phyloP scores from a whole-genome alignment of 768 basidiomycete genomes.

The Gyrodon lividus region DNA sequence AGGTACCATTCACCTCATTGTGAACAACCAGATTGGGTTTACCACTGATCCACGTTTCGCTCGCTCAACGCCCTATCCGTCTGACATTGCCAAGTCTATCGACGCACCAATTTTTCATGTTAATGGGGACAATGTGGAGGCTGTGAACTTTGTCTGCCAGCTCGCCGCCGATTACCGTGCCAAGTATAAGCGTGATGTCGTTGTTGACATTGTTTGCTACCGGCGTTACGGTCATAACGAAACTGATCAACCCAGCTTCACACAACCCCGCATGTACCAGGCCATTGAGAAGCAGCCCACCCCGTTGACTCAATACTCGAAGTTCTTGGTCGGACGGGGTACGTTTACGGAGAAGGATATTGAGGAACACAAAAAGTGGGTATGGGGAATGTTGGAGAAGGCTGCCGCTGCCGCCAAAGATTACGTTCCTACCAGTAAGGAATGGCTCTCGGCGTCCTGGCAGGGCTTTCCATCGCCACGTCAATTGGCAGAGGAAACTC shows the following conservation, averaged over 20 bases:
- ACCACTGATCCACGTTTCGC: constrained; percentile 98
- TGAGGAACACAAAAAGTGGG: constrained; percentile 99
- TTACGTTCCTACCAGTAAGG: constrained; percentile 91
- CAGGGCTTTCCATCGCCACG: constrained; percentile 97
- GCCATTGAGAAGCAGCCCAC: constrained; percentile 94
- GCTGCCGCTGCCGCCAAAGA: constrained; percentile 93
- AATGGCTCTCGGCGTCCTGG: constrained; percentile 98
- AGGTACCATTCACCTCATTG: constrained; percentile 96
- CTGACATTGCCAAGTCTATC: constrained; percentile 97
- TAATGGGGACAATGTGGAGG: constrained; percentile 97
- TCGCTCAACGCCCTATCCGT: constrained; percentile 96
- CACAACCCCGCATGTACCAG: constrained; percentile 98
- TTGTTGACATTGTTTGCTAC: constrained; percentile 98
- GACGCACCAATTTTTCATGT: constrained; percentile 99
- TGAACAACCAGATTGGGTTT: constrained; percentile 99
- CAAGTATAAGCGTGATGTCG: constrained; percentile 98
- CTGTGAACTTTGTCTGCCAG: constrained; percentile 97
- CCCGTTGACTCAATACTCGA: constrained; percentile 87
- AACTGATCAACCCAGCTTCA: constrained; percentile 98
- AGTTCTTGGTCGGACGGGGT: constrained; percentile 84
- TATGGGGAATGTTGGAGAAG: constrained; percentile 98
- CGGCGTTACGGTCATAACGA: constrained; percentile 99
- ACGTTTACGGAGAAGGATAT: constrained; percentile 96
- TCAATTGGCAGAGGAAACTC: constrained; percentile 86
- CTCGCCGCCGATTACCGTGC: constrained; percentile 98